A percentile compares a stretch with the other conserved stretches of the same genome.
Conservation (phyloP, 257 asterid species). For the Nicotiana otophora region DNA sequence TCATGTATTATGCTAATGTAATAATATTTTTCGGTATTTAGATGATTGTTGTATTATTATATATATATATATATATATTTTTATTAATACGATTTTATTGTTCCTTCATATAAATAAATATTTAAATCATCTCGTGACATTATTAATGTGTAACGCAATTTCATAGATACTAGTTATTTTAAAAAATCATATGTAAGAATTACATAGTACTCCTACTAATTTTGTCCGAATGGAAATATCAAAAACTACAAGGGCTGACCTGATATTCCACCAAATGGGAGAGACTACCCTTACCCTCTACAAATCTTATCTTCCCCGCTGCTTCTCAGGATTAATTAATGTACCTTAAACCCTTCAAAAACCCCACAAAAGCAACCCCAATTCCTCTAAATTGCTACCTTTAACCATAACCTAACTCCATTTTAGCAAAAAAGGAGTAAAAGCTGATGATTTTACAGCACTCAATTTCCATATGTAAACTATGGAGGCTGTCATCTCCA, state of each 20-base stretch:
- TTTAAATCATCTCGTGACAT: too few relatives aligned
- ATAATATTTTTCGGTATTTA: too few relatives aligned
- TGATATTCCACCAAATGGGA: background rate
- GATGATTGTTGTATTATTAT: too few relatives aligned
- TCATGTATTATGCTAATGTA: too few relatives aligned
- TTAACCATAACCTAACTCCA: background rate
- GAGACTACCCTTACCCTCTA: background rate
- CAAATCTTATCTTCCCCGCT: background rate
- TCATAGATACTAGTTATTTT: too few relatives aligned
- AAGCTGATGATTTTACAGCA: constrained; percentile 13
- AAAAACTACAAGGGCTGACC: background rate
- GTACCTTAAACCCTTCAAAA: constrained; percentile 3
- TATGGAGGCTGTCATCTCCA: constrained; percentile 7
- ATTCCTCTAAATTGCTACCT: background rate
- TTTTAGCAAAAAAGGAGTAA: background rate
- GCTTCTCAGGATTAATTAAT: background rate
- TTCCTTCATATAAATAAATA: too few relatives aligned
- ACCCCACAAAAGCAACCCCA: background rate
- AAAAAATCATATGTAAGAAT: too few relatives aligned
- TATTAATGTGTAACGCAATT: too few relatives aligned
- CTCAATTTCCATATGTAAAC: background rate
- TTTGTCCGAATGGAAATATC: background rate
- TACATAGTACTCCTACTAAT: too few relatives aligned
- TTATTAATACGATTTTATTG: too few relatives aligned
- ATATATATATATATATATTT: too few relatives aligned